These are phyloP conservation scores for Boletellus ananas DNA, from an alignment of 768 basidiomycete genomes.

Conservation along the genomic window DNA sequence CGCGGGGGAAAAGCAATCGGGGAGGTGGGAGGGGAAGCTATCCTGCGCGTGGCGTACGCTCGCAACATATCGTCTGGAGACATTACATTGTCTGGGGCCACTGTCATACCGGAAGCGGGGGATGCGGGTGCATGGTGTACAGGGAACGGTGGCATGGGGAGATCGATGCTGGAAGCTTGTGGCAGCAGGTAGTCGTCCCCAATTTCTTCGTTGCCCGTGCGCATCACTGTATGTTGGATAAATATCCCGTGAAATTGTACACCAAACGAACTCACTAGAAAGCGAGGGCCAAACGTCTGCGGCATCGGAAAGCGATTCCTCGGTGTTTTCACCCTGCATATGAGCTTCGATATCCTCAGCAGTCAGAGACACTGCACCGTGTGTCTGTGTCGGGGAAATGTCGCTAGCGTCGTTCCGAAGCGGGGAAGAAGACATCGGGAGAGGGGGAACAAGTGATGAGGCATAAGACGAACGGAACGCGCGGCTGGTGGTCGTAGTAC, in stretches of 20 bases:
- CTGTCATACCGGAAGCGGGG: slow-evolving; percentile 36
- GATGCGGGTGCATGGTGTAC: slow-evolving; percentile 32
- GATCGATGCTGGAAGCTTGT: slow-evolving; percentile 17
- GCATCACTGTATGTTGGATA: slow-evolving; percentile 56
- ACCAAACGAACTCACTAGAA: slow-evolving; percentile 42
- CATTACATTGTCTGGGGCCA: slow-evolving; percentile 42
- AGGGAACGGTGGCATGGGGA: slow-evolving; percentile 35
- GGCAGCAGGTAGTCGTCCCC: slow-evolving; percentile 48
- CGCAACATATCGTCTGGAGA: slow-evolving; percentile 75
- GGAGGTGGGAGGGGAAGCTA: slow-evolving; percentile 31
- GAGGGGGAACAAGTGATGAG: slow-evolving; percentile 39
- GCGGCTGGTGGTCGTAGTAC: slow-evolving; percentile 39
- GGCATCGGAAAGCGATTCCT: slow-evolving; percentile 35
- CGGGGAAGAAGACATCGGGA: slow-evolving; percentile 28
- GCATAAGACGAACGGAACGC: slow-evolving; percentile 42
- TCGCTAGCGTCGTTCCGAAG: slow-evolving; percentile 25
- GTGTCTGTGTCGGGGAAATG: slow-evolving; percentile 44
- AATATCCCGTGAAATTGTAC: slow-evolving; percentile 1
- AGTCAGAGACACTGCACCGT: slow-evolving; percentile 42
- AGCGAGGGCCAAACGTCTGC: slow-evolving; percentile 71
- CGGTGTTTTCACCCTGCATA: slow-evolving; percentile 36
- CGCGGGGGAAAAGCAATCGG: slow-evolving; percentile 30
- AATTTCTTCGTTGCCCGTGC: slow-evolving; percentile 43
- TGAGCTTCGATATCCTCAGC: slow-evolving; percentile 60
- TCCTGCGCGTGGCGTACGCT: slow-evolving; percentile 57